A percentile compares a stretch with the other conserved stretches of the same genome.
Conservation (phyloP, 257 asterid species). For the Lavandula angustifolia region DNA sequence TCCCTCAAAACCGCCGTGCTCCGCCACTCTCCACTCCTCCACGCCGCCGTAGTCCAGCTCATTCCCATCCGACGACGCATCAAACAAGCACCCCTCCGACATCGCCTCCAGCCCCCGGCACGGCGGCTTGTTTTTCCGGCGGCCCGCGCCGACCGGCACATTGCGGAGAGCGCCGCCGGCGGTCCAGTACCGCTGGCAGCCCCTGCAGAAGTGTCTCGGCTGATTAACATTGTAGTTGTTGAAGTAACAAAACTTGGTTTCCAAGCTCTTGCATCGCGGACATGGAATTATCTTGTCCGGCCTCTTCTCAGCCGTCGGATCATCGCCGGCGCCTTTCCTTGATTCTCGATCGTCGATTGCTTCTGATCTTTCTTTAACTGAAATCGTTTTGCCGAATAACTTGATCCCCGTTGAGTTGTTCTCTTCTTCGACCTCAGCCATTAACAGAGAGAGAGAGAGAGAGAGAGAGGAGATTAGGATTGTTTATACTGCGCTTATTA, state of each 20-base stretch:
- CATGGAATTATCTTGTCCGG: slow-evolving; percentile 86
- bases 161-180: slow-evolving; percentile 94
- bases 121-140: slow-evolving; percentile 72
- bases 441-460: slow-evolving; percentile 25
- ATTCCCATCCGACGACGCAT: slow-evolving; percentile 35
- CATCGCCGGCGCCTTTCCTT: slow-evolving; percentile 26
- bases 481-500: background rate
- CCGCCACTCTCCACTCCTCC: slow-evolving; percentile 57
- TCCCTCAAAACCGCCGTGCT: slow-evolving; percentile 43
- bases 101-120: slow-evolving; percentile 34
- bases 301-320: slow-evolving; percentile 43
- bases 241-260: slow-evolving; percentile 89
- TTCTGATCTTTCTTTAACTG: slow-evolving; percentile 36
- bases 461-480: slow-evolving; percentile 8
- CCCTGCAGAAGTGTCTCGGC: slow-evolving; percentile 89
- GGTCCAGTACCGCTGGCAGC: slow-evolving; percentile 92
- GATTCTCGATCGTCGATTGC: slow-evolving; percentile 24
- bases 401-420: slow-evolving; percentile 62
- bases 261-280: slow-evolving; percentile 95
- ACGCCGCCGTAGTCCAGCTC: slow-evolving; percentile 46
- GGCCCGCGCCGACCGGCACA: slow-evolving; percentile 93
- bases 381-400: slow-evolving; percentile 71
- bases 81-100: slow-evolving; percentile 55
- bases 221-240: slow-evolving; percentile 94
- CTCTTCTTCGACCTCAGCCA: slow-evolving; percentile 52